Evolutionary conservation across 169 alveolate genomes (phyloP).

Genomic region (Plasmodium relictum): DNA sequence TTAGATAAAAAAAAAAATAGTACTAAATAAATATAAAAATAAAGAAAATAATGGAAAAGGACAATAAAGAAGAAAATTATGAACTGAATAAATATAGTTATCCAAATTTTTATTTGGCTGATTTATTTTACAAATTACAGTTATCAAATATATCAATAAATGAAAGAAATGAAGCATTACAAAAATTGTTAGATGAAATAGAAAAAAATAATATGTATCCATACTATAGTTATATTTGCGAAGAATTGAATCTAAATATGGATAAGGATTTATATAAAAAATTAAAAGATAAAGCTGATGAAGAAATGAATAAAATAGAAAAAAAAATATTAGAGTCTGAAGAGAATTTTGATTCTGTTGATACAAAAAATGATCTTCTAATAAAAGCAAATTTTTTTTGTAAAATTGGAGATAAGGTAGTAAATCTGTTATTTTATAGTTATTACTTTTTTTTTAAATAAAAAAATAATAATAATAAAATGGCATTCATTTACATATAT

Average conservation of each 20-base stretch:
- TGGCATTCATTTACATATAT: no score
- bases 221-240: conserved; percentile 79
- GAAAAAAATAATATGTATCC: conserved; percentile 81
- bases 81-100: conserved; percentile 59
- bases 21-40: background rate
- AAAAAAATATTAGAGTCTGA: conserved; percentile 91
- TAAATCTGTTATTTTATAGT: no score
- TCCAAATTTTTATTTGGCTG: conserved; percentile 62
- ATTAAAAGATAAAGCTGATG: conserved; percentile 78
- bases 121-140: conserved; percentile 55
- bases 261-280: conserved; percentile 77
- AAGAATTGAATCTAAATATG: conserved; percentile 77
- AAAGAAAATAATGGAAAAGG: conserved; percentile 22
- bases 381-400: conserved; percentile 91
- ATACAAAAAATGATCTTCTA: conserved; percentile 92
- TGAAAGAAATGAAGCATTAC: conserved; percentile 50
- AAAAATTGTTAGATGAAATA: conserved; percentile 42
- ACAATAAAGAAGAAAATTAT: conserved; percentile 32
- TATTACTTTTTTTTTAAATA: no score
- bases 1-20: background rate
- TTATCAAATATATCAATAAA: conserved; percentile 45
- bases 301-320: conserved; percentile 85
- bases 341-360: conserved; percentile 93
- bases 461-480: no score
- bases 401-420: conserved; percentile 87